Percentiles rank a stretch among this genome's conserved stretches.
phyloP scores from a whole-genome alignment of 805 yeast genomes.

The Komagataella phaffii region DNA sequence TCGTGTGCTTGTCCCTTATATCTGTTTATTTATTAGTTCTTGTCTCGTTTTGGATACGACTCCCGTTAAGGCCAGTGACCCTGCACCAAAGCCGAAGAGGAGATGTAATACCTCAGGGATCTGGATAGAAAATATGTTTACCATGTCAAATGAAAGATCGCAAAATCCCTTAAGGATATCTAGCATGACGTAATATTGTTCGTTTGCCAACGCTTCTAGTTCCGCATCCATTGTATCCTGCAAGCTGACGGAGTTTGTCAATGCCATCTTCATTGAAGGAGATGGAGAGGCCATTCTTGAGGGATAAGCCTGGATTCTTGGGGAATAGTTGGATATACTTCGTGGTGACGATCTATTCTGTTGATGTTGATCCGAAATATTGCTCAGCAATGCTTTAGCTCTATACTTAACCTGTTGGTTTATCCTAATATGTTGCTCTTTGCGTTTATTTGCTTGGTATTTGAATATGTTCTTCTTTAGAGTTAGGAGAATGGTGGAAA shows the following conservation, averaged over 20 bases:
- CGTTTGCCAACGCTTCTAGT: constrained; percentile 18
- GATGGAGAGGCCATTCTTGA: neutral
- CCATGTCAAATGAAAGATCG: constrained; percentile 34
- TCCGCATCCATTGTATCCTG: constrained; percentile 9
- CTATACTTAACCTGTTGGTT: constrained; percentile 48
- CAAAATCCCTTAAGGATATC: constrained; percentile 28
- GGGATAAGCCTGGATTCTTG: neutral
- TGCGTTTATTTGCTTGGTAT: constrained; percentile 26
- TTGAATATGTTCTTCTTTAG: constrained; percentile 35
- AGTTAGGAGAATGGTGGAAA: constrained; percentile 45
- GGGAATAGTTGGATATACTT: neutral
- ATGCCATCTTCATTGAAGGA: constrained; percentile 2
- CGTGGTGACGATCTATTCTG: constrained; percentile 1
- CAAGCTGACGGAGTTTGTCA: neutral
- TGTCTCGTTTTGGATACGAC: constrained; percentile 4
- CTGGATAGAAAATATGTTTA: constrained; percentile 28
- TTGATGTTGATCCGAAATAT: neutral
- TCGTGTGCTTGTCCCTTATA: neutral
- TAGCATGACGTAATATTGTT: constrained; percentile 21
- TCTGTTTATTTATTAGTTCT: neutral
- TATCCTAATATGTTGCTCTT: constrained; percentile 39
- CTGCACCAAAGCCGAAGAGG: constrained; percentile 19
- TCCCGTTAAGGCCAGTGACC: constrained; percentile 12
- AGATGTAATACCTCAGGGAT: constrained; percentile 15
- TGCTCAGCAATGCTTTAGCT: constrained; percentile 20